These are phyloP conservation scores for Penicillium frequentans DNA, from an alignment of 2,329 filamentous ascomycete genomes.

Conservation along the genomic window DNA sequence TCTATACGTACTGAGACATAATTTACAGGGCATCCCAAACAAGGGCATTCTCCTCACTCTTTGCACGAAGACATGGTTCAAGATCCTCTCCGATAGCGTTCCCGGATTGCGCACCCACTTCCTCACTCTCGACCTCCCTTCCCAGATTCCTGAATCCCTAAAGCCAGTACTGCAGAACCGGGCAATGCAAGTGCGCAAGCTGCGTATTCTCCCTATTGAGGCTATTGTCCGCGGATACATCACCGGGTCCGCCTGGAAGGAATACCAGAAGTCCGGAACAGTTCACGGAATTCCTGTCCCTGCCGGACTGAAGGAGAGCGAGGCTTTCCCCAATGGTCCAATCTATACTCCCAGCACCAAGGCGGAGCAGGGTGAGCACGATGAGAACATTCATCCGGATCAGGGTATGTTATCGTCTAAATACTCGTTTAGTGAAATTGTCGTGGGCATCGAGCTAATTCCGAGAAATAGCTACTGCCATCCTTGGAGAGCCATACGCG, in stretches of 20 bases:
- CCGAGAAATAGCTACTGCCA: slow-evolving; percentile 48
- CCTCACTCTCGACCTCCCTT: slow-evolving; percentile 58
- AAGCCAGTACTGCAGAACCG: slow-evolving; percentile 59
- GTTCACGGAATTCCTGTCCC: slow-evolving; percentile 75
- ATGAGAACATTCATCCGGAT: slow-evolving; percentile 81
- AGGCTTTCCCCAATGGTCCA: slow-evolving; percentile 64
- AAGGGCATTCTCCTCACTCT: slow-evolving; percentile 69
- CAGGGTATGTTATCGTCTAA: slow-evolving; percentile 47
- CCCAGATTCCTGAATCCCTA: slow-evolving; percentile 49
- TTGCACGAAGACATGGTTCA: slow-evolving; percentile 69
- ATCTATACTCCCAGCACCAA: slow-evolving; percentile 85
- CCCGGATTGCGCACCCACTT: slow-evolving; percentile 65
- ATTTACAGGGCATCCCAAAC: slow-evolving; percentile 60
- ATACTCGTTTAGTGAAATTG: neutral
- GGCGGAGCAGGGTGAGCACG: slow-evolving; percentile 73
- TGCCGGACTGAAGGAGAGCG: slow-evolving; percentile 67
- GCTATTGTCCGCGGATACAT: slow-evolving; percentile 89
- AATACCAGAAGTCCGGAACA: slow-evolving; percentile 72
- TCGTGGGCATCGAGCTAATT: slow-evolving; percentile 1
- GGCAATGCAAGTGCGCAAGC: slow-evolving; percentile 73
- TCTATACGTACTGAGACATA: slow-evolving; percentile 14
- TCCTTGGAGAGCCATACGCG: slow-evolving; percentile 67
- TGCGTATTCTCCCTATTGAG: slow-evolving; percentile 76
- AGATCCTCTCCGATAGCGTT: slow-evolving; percentile 56
- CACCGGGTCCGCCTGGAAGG: slow-evolving; percentile 79